Evolutionary conservation across 768 basidiomycete species (phyloP), one percentile per base, ranked within the genome.

Genomic region (Daedaleopsis nitida): DNA sequence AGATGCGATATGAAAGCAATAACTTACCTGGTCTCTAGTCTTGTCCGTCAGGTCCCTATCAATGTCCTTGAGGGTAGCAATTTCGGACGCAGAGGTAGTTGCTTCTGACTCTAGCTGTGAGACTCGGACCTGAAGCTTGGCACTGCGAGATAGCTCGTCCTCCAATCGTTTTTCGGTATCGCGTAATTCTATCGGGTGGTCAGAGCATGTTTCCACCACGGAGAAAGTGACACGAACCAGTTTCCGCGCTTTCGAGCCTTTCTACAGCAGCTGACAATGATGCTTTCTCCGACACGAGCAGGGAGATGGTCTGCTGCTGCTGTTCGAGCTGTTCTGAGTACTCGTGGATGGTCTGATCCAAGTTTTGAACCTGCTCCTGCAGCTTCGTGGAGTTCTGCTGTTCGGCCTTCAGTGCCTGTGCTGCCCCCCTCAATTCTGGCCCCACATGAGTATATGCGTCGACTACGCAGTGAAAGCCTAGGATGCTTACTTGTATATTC

Each of bases 1-100:
- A 32, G 27, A 32, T 3, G 27, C 27, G 27, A 32, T 32, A 32
- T 32, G 27, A 7, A 32, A 32, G 27, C 27, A 32, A 32, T 32
- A 7, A 52, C 65, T 54, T 57, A 80, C 87, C 77, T 84, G 80
- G 21, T 89, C 87, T 57, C 84, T 79, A 62, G 66, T 70, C 56
- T 66, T 71, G 70, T 79, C 87, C 5, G 74, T 71, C 21, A 87
- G 66, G 39, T 83, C 83, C 67, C 82, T 86, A 69, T 87, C 86
- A 50, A 80, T 81, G 6, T 71, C 69, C 54, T 81, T 76, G 23
- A 83, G 75, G 42, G 78, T 73, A 21, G 76, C 76, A 16, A 82
- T 75, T 9, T 71, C 74, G 23, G 75, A 66, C 7, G 74, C 73
- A 54, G 78, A 62, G 49, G 77, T 70, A n/a, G 70, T 62, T 35